Evolutionary conservation across 768 basidiomycete species (phyloP), one percentile per base, ranked within the genome.

Genomic region (Leccinellum rugosiceps): DNA sequence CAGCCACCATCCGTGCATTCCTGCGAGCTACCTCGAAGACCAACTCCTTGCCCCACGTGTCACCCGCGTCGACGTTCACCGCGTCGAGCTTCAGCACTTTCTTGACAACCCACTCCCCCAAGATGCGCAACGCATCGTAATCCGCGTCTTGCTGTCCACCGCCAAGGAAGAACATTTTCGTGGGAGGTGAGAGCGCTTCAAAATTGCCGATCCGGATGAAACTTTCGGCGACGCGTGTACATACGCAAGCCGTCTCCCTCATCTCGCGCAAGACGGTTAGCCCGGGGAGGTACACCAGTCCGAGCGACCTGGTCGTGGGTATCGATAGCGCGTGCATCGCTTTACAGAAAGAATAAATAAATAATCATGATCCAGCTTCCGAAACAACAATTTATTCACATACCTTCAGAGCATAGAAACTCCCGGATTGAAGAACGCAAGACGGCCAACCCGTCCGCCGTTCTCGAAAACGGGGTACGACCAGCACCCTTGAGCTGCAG

Each of bases 401-500:
- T 5, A 50, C 90, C 92, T 86, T 98, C 96, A 2, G 92, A 89
- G 44, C 92, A 89, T 9, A 98, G 83, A 64, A 87, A 98, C 74
- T 98, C 97, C 48, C 96, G 86, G 28, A 98, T 86, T 5, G 93
- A 95, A 43, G 92, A 94, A 26, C 97, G 86, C n/a, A 94, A 74
- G 3, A 98, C 96, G 1, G 97, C 97, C 17, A 99, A 80, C 0
- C 97, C 97, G 70, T 98, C 97, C 3, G 97, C 96, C 52, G 79
- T 82, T 25, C 97, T 82, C 0, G 92, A 91, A 75, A 95, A 98
- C 0, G 97, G 95, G 1, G 96, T 98, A 11, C 97, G 80, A 0
- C 97, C 97, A 0, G 88, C 84, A 1, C 97, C 97, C 70, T 98
- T 99, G 62, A 99, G 82, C 71, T 98, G 97, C 9, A 99, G 78